Evolutionary conservation across 352 stramenopile species (phyloP).

Genomic region (Saprolegnia parasitica): DNA sequence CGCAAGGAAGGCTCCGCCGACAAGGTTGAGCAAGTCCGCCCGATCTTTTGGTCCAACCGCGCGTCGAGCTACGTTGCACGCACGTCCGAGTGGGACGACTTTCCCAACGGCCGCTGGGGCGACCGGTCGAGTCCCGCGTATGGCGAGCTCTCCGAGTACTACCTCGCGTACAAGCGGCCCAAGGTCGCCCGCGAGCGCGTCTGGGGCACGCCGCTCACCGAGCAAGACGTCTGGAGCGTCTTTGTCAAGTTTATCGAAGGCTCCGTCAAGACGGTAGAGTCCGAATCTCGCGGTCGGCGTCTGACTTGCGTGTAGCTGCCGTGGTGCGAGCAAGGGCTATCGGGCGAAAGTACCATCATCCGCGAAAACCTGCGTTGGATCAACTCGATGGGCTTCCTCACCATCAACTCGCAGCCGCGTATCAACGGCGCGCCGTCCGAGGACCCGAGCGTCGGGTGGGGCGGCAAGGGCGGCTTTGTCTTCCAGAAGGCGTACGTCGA

Average conservation of each 20-base stretch:
- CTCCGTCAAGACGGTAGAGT: constrained; percentile 52
- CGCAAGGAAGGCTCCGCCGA: constrained; percentile 11
- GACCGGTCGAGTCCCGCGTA: constrained; percentile 93
- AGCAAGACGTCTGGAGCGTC: constrained; percentile 92
- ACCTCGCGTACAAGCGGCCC: constrained; percentile 81
- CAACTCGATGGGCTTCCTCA: constrained; percentile 90
- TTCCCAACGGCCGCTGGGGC: constrained; percentile 94
- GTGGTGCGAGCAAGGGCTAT: constrained; percentile 95
- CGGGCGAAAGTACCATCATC: constrained; percentile 89
- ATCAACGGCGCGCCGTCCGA: constrained; percentile 89
- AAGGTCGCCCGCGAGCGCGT: constrained; percentile 65
- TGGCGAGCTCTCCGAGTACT: constrained; percentile 93
- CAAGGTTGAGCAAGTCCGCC: constrained; percentile 54
- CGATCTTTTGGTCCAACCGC: constrained; percentile 98
- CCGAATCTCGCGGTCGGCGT: neutral
- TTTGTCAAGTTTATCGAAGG: constrained; percentile 88
- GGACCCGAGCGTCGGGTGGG: constrained; percentile 93
- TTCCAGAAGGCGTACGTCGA: constrained; percentile 99
- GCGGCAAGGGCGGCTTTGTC: constrained; percentile 90
- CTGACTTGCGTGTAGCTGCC: constrained; percentile 81
- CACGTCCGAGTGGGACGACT: constrained; percentile 96
- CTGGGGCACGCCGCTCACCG: constrained; percentile 78
- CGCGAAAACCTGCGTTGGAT: constrained; percentile 75
- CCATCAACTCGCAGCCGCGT: constrained; percentile 92
- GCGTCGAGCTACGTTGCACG: constrained; percentile 95